phyloP scores from a whole-genome alignment of 805 yeast genomes.

The Candida methanosorbosa region DNA sequence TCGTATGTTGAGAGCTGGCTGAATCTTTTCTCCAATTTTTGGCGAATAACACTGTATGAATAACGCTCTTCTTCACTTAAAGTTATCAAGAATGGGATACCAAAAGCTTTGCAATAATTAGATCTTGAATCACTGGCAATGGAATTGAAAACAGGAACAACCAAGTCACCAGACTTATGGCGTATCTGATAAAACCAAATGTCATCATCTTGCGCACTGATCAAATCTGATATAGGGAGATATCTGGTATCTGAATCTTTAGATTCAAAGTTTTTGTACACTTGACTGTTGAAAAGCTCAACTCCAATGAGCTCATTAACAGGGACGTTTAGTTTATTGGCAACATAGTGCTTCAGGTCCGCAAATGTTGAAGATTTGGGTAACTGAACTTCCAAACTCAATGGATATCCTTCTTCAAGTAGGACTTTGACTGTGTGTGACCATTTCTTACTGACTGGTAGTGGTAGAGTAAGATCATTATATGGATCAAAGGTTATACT shows the following conservation, averaged over 20 bases:
- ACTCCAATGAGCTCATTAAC: slow-evolving; percentile 36
- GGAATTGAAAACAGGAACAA: slow-evolving; percentile 55
- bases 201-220: slow-evolving; percentile 52
- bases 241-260: slow-evolving; percentile 45
- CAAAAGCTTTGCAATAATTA: slow-evolving; percentile 45
- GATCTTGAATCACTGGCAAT: slow-evolving; percentile 24
- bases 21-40: slow-evolving; percentile 43
- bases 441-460: slow-evolving; percentile 76
- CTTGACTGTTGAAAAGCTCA: slow-evolving; percentile 58
- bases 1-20: slow-evolving; percentile 38
- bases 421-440: slow-evolving; percentile 52
- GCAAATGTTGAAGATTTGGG: slow-evolving; percentile 53
- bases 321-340: slow-evolving; percentile 32
- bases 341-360: slow-evolving; percentile 55
- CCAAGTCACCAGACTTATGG: slow-evolving; percentile 37
- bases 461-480: slow-evolving; percentile 80
- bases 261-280: slow-evolving; percentile 59
- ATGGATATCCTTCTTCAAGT: slow-evolving; percentile 44
- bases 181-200: slow-evolving; percentile 48
- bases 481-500: slow-evolving; percentile 92
- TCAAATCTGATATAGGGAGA: slow-evolving; percentile 60
- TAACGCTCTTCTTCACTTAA: slow-evolving; percentile 41
- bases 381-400: slow-evolving; percentile 61
- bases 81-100: slow-evolving; percentile 67
- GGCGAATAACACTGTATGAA: slow-evolving; percentile 50